These are phyloP conservation scores for Hypoxylon sp. DNA, from an alignment of 2,329 filamentous ascomycete species.

Conservation along the genomic window DNA sequence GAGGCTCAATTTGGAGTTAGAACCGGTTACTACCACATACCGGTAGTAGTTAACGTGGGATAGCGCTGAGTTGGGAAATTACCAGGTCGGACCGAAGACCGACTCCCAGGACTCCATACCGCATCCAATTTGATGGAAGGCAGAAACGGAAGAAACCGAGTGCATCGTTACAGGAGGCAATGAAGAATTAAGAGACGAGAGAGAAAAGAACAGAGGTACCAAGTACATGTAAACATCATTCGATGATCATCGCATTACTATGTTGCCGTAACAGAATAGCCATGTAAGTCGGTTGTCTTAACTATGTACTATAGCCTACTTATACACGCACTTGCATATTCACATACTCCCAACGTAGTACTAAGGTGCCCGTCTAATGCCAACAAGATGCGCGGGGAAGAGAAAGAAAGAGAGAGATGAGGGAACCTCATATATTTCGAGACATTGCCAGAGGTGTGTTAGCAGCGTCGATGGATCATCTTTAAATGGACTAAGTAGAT, in stretches of 20 bases:
- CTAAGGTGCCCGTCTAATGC: constrained; percentile 10
- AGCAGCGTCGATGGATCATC: constrained; percentile 28
- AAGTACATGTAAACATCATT: constrained; percentile 34
- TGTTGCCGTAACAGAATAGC: constrained; percentile 21
- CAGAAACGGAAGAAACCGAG: constrained; percentile 40
- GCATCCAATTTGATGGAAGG: constrained; percentile 33
- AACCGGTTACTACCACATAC: constrained; percentile 33
- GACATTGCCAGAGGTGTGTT: constrained; percentile 22
- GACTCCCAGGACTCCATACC: constrained; percentile 33
- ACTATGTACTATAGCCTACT: constrained; percentile 3
- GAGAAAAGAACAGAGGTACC: constrained; percentile 10
- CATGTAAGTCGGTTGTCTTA: constrained; percentile 11
- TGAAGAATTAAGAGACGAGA: constrained; percentile 30
- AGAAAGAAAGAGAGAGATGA: constrained; percentile 2
- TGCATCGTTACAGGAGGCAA: constrained; percentile 33
- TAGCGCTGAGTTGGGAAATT: constrained; percentile 40
- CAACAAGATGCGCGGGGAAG: neutral
- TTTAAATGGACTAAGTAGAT: constrained; percentile 23
- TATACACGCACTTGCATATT: constrained; percentile 11
- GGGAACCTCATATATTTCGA: constrained; percentile 19
- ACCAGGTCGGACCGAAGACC: constrained; percentile 43
- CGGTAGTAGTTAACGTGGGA: constrained; percentile 36
- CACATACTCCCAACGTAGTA: constrained; percentile 14
- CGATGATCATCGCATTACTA: constrained; percentile 44
- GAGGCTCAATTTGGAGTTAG: constrained; percentile 47